Evolutionary conservation across 2,329 filamentous ascomycete genomes (phyloP), one percentile per base, ranked within the genome.

Genomic region (Botryotinia calthae): DNA sequence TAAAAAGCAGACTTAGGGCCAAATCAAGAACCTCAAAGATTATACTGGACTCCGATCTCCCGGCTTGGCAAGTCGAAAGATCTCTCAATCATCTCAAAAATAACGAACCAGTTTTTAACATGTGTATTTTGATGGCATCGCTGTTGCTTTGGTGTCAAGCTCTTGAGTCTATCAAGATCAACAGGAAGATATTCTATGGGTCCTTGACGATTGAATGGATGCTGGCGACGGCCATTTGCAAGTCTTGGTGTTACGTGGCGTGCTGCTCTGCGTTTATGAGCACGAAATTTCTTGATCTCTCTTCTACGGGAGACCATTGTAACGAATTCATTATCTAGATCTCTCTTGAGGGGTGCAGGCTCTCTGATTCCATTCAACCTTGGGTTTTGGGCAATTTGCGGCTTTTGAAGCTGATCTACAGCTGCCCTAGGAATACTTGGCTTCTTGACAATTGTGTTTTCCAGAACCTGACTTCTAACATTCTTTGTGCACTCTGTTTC

Each of bases 1-100:
- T n/a, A 0, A 2, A 12, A 4, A 9, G 9, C 10, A 4, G 6
- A 31, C 9, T 4, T 25, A 1, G 34, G 20, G 25, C 8, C 25
- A 63, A 28, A 14, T 14, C 4, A 3, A 4, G 2, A 18, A 34
- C 18, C 6, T 65, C 62, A 65, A 2, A 65, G 18, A 34, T 65
- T 65, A 18, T 65, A 65, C 14, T 25, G 12, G 20, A 48, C 18
- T 9, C 42, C 42, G 5, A 65, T 48, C 12, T 37, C 42, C 28
- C 28, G 28, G 31, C 12, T 44, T 10, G 62, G 62, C 1, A 34
- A 25, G 1, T 48, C 62, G 20, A 65, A 37, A 25, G 62, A 34
- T 31, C 0, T 48, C 28, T 48, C 62, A n/a, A 65, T 48, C 28
- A 65, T 10, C 10, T 34, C 10, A 1, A 25, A 34, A 10, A 34